A percentile compares a stretch with the other conserved stretches of the same genome.
Evolutionary conservation across 2,329 filamentous ascomycete species (phyloP).

Genomic region (Grosmannia huntii): DNA sequence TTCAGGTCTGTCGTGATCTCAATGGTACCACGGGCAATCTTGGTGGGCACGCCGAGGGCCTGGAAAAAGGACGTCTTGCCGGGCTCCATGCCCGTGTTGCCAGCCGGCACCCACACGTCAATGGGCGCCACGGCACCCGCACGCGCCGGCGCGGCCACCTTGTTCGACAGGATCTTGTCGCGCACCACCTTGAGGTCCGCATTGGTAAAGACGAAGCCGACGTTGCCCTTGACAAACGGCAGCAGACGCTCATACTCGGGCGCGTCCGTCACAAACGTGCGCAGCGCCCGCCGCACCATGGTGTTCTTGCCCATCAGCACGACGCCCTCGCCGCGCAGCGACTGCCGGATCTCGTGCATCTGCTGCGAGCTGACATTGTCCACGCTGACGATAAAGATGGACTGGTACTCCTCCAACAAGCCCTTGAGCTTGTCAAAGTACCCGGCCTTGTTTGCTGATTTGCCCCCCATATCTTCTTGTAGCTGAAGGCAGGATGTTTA

Average conservation of each 20-base stretch:
- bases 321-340: constrained; percentile 82
- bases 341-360: constrained; percentile 98
- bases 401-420: constrained; percentile 92
- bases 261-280: constrained; percentile 79
- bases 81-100: constrained; percentile 99
- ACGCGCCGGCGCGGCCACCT: constrained; percentile 94
- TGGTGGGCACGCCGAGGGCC: constrained; percentile 99
- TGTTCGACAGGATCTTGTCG: constrained; percentile 91
- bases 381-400: constrained; percentile 92
- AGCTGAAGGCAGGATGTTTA: constrained; percentile 96
- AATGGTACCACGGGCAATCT: constrained; percentile 99
- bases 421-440: constrained; percentile 99
- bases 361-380: constrained; percentile 99
- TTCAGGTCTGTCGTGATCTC: constrained; percentile 98
- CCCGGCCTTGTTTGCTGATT: constrained; percentile 72
- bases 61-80: constrained; percentile 99
- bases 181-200: constrained; percentile 80
- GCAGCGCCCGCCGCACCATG: constrained; percentile 98
- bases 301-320: constrained; percentile 99
- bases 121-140: constrained; percentile 87
- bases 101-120: constrained; percentile 91
- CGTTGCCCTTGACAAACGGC: constrained; percentile 91
- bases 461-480: constrained; percentile 99
- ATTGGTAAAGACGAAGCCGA: constrained; percentile 99
- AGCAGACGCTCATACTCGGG: constrained; percentile 98